Conservation (phyloP, 108 stramenopile genomes). For the Aurantiochytrium sp. region DNA sequence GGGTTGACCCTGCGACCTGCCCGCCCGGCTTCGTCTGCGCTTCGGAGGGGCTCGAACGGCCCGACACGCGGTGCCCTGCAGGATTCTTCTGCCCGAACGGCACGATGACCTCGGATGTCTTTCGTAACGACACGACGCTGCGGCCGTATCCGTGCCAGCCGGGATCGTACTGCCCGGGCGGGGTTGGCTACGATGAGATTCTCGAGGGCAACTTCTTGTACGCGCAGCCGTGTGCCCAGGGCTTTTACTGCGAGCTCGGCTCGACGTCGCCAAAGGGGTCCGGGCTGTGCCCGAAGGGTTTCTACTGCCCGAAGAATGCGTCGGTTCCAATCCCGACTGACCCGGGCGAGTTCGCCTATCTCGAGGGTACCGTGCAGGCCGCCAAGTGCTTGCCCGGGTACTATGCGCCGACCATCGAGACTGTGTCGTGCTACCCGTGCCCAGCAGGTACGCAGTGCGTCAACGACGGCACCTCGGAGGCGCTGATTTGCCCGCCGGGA, state of each 20-base stretch:
- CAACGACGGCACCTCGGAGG: constrained; percentile 51
- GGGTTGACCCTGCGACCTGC: constrained; percentile 58
- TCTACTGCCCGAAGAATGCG: constrained; percentile 66
- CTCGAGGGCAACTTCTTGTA: constrained; percentile 42
- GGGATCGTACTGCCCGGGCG: constrained; percentile 62
- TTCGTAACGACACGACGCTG: constrained; percentile 67
- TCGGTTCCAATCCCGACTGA: constrained; percentile 71
- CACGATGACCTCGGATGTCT: constrained; percentile 66
- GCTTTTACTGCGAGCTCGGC: constrained; percentile 63
- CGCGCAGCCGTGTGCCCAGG: constrained; percentile 61
- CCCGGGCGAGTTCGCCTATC: constrained; percentile 64
- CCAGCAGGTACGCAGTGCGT: constrained; percentile 70
- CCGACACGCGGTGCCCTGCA: constrained; percentile 65
- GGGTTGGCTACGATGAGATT: constrained; percentile 49
- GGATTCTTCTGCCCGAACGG: constrained; percentile 77
- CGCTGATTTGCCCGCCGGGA: constrained; percentile 57
- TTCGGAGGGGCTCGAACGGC: constrained; percentile 51
- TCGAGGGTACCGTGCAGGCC: constrained; percentile 63
- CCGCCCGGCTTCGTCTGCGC: constrained; percentile 57
- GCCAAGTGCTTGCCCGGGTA: constrained; percentile 65
- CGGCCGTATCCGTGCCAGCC: constrained; percentile 63
- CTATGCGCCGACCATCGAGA: constrained; percentile 71
- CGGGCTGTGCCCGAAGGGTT: constrained; percentile 61
- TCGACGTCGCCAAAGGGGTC: constrained; percentile 45
- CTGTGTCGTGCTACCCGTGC: constrained; percentile 67